phyloP scores from a whole-genome alignment of 2,329 filamentous ascomycete genomes.

The Ascochyta rabiei region DNA sequence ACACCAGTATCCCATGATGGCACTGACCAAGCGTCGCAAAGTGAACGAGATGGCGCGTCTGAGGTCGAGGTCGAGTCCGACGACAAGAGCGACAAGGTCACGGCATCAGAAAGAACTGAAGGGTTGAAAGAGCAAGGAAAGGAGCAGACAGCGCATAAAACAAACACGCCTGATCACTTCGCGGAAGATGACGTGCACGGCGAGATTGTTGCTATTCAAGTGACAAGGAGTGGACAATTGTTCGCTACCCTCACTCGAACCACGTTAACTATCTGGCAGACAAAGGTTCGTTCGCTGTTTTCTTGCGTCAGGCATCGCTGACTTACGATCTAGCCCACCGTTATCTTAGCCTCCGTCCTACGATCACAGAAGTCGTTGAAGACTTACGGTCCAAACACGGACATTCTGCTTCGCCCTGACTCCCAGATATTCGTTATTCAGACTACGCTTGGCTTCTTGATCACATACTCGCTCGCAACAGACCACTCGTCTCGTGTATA shows the following conservation, averaged over 20 bases:
- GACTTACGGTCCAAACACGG: constrained; percentile 83
- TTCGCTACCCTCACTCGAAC: constrained; percentile 88
- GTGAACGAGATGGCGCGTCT: constrained; percentile 27
- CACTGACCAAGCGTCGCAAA: constrained; percentile 32
- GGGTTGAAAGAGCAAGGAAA: constrained; percentile 19
- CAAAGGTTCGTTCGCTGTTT: constrained; percentile 67
- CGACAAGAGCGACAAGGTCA: constrained; percentile 20
- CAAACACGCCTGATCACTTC: constrained; percentile 14
- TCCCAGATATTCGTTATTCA: constrained; percentile 90
- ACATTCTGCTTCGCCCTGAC: constrained; percentile 86
- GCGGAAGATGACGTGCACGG: constrained; percentile 54
- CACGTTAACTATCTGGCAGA: constrained; percentile 94
- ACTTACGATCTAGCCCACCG: constrained; percentile 70
- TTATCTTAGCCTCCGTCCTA: constrained; percentile 82
- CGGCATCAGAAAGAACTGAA: constrained; percentile 6
- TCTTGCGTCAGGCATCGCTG: constrained; percentile 25
- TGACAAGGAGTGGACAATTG: constrained; percentile 78
- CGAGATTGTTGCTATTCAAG: constrained; percentile 75
- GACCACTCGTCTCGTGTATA: constrained; percentile 85
- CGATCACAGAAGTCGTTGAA: constrained; percentile 80
- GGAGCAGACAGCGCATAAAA: constrained; percentile 6
- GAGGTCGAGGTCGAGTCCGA: constrained; percentile 17
- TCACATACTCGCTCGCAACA: constrained; percentile 90
- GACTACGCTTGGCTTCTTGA: constrained; percentile 83
- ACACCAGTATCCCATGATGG: constrained; percentile 68